phyloP scores from a whole-genome alignment of 164 flowering plant genomes.

The Euptelea pleiosperma region DNA sequence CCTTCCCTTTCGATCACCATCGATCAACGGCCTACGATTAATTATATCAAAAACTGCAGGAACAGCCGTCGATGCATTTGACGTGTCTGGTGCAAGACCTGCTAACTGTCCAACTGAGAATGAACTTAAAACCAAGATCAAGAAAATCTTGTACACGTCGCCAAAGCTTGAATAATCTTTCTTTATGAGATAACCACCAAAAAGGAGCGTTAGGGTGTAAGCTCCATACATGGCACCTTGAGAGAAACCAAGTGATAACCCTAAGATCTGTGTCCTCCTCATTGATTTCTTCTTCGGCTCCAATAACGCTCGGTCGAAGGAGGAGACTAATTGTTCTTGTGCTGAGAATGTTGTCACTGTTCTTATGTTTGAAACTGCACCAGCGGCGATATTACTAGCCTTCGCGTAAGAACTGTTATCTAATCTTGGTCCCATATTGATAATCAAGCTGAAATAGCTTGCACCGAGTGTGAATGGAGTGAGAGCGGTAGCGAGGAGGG shows the following conservation, averaged over 20 bases:
- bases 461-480: constrained; percentile 81
- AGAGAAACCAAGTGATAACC: constrained; percentile 56
- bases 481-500: constrained; percentile 51
- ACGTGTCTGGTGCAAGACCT: constrained; percentile 80
- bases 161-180: constrained; percentile 37
- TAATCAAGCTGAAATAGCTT: constrained; percentile 63
- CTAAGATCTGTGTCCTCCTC: constrained; percentile 52
- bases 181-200: constrained; percentile 56
- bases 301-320: constrained; percentile 52
- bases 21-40: constrained; percentile 46
- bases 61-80: constrained; percentile 47
- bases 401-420: constrained; percentile 54
- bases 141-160: constrained; percentile 56
- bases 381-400: constrained; percentile 70
- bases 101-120: constrained; percentile 82
- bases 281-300: constrained; percentile 51
- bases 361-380: constrained; percentile 65
- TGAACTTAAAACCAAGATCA: constrained; percentile 70
- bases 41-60: constrained; percentile 51
- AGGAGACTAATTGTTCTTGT: constrained; percentile 46
- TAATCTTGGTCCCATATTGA: constrained; percentile 59
- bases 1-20: constrained; percentile 31
- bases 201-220: constrained; percentile 59
- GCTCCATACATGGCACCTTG: constrained; percentile 86
- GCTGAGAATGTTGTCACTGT: constrained; percentile 68